Conservation (phyloP, 2,329 filamentous ascomycete species). For the Arthrobotrys entomopaga region DNA sequence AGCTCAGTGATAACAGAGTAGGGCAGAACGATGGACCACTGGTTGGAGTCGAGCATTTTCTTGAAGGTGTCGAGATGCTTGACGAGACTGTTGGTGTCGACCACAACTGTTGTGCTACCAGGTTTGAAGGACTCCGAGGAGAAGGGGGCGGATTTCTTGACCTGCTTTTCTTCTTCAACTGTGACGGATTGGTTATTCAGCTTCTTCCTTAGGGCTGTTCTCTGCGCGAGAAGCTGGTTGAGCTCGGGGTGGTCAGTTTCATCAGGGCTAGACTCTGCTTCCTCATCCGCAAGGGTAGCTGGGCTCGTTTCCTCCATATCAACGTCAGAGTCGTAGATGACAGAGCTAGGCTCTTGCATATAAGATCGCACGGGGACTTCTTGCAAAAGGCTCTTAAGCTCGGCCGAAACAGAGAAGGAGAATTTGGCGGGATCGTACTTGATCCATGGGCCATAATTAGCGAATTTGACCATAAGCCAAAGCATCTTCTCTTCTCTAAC, state of each 20-base stretch:
- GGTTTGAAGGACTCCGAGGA: constrained; percentile 37
- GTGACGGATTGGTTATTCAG: constrained; percentile 29
- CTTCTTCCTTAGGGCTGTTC: constrained; percentile 55
- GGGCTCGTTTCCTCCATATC: constrained; percentile 56
- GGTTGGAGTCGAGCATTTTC: constrained; percentile 54
- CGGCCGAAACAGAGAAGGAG: constrained; percentile 62
- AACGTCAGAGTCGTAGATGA: constrained; percentile 54
- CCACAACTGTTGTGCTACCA: constrained; percentile 56
- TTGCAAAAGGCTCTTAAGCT: constrained; percentile 52
- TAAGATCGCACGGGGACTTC: constrained; percentile 18
- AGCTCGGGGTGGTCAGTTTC: constrained; percentile 55
- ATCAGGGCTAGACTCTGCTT: constrained; percentile 56
- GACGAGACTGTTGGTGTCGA: constrained; percentile 59
- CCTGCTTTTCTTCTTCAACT: constrained; percentile 33
- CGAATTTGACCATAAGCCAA: constrained; percentile 68
- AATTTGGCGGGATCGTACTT: constrained; percentile 26
- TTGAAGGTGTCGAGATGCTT: constrained; percentile 58
- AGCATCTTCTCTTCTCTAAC: constrained; percentile 71
- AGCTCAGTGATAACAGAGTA: constrained; percentile 59
- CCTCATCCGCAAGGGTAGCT: constrained; percentile 54
- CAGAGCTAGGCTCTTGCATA: constrained; percentile 3
- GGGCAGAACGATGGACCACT: constrained; percentile 58
- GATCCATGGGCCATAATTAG: constrained; percentile 55
- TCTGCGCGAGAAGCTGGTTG: constrained; percentile 55
- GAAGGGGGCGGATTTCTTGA: constrained; percentile 37